A percentile compares a stretch with the other conserved stretches of the same genome.
These are phyloP conservation scores for Cordyceps cicadae DNA, from an alignment of 2,329 filamentous ascomycete species.

Conservation along the genomic window DNA sequence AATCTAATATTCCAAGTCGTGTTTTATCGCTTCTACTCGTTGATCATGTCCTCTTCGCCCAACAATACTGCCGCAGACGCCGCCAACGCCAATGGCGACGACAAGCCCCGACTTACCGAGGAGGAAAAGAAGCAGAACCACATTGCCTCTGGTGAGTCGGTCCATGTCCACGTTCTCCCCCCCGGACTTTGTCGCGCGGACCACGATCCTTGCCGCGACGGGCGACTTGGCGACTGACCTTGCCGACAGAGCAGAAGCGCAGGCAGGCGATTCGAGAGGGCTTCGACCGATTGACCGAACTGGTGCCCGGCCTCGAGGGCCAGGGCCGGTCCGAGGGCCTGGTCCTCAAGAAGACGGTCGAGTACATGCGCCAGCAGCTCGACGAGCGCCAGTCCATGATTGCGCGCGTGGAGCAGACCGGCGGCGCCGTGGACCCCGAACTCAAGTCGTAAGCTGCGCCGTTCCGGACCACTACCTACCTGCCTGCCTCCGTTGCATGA, in stretches of 20 bases:
- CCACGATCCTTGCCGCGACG: background rate
- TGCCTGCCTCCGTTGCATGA: background rate
- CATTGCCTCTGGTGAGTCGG: conserved; percentile 38
- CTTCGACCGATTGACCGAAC: conserved; percentile 70
- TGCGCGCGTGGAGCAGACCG: conserved; percentile 48
- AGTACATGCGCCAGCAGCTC: conserved; percentile 55
- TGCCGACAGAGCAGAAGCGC: conserved; percentile 33
- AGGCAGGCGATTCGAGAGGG: conserved; percentile 65
- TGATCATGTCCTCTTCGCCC: conserved; percentile 21
- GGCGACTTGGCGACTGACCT: background rate
- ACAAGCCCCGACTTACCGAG: conserved; percentile 44
- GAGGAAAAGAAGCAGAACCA: conserved; percentile 49
- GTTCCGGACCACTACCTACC: background rate
- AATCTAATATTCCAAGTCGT: background rate
- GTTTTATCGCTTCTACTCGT: background rate
- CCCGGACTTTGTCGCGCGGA: background rate
- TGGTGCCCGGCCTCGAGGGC: conserved; percentile 75
- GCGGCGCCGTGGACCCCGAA: conserved; percentile 46
- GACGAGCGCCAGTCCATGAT: conserved; percentile 50
- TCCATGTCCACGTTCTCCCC: conserved; percentile 12
- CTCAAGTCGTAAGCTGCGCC: conserved; percentile 31
- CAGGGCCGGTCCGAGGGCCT: conserved; percentile 78
- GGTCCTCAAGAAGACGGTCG: conserved; percentile 65
- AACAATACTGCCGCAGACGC: conserved; percentile 22
- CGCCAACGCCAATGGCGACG: conserved; percentile 25